Evolutionary conservation across 805 yeast genomes (phyloP).

Genomic region (Komagataella phaffii): DNA sequence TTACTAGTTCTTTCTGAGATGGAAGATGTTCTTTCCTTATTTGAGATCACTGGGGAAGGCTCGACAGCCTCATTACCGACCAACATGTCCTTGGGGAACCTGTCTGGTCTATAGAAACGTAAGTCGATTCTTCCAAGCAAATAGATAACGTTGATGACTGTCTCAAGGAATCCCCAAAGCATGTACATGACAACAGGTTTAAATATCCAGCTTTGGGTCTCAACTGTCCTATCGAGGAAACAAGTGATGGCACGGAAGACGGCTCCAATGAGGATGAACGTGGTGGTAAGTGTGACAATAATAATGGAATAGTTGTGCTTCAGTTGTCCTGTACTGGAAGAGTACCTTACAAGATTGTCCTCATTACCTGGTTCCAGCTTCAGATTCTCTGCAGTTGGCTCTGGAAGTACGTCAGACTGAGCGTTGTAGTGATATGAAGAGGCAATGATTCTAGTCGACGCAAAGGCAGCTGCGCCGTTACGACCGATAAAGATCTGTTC

Average conservation of each 20-base stretch:
- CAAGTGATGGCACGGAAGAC: slow-evolving; percentile 34
- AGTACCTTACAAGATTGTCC: slow-evolving; percentile 7
- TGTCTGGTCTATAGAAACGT: slow-evolving; percentile 69
- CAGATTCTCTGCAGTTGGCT: not conserved
- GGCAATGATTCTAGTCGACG: slow-evolving; percentile 47
- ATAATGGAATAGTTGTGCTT: slow-evolving; percentile 38
- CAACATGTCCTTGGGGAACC: not conserved
- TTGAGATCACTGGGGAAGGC: slow-evolving; percentile 9
- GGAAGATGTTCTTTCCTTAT: slow-evolving; percentile 17
- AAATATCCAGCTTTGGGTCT: slow-evolving; percentile 27
- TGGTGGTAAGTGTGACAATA: slow-evolving; percentile 30
- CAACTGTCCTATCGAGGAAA: slow-evolving; percentile 20
- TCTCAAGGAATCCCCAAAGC: slow-evolving; percentile 58
- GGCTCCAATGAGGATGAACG: slow-evolving; percentile 36
- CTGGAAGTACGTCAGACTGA: not conserved
- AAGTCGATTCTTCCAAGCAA: slow-evolving; percentile 57
- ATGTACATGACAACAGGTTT: slow-evolving; percentile 51
- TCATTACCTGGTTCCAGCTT: slow-evolving; percentile 7
- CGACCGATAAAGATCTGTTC: slow-evolving; percentile 1
- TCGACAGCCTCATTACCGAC: not conserved
- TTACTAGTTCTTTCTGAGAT: not conserved
- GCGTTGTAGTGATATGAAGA: slow-evolving; percentile 26
- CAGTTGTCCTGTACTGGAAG: slow-evolving; percentile 11
- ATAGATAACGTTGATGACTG: slow-evolving; percentile 39
- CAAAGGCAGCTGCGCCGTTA: slow-evolving; percentile 33